phyloP scores from a whole-genome alignment of 1,284 basidiomycete genomes.

The Ustilago vetiveriae region DNA sequence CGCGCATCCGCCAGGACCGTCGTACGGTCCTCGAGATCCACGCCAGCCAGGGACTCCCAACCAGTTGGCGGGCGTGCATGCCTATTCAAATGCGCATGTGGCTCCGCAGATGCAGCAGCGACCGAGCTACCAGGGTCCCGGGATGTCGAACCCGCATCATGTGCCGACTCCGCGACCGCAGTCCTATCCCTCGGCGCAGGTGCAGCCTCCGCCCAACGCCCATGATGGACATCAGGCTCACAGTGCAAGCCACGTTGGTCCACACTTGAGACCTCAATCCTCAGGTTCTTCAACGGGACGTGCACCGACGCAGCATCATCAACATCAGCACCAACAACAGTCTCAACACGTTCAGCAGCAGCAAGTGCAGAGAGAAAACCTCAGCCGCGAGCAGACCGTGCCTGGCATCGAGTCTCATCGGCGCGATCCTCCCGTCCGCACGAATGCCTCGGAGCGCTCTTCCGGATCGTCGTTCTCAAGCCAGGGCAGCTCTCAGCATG shows the following conservation, averaged over 20 bases:
- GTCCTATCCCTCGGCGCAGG: slow-evolving; percentile 17
- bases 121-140: slow-evolving; percentile 12
- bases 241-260: slow-evolving; percentile 1
- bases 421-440: slow-evolving; percentile 25
- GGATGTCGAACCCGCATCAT: slow-evolving; percentile 20
- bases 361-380: background rate
- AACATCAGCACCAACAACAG: background rate
- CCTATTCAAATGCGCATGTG: slow-evolving; percentile 18
- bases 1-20: slow-evolving; percentile 28
- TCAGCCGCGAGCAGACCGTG: background rate
- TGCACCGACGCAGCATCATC: slow-evolving; percentile 1
- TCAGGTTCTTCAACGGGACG: slow-evolving; percentile 14
- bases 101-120: slow-evolving; percentile 30
- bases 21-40: slow-evolving; percentile 44
- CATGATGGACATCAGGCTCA: slow-evolving; percentile 15
- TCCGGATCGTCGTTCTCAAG: slow-evolving; percentile 59
- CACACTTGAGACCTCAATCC: slow-evolving; percentile 23
- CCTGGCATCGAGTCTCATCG: slow-evolving; percentile 18
- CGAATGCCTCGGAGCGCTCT: slow-evolving; percentile 50
- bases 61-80: slow-evolving; percentile 17
- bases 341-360: background rate
- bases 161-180: slow-evolving; percentile 32
- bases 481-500: slow-evolving; percentile 24
- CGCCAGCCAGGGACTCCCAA: slow-evolving; percentile 21
- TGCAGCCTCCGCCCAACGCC: slow-evolving; percentile 12